phyloP scores from a whole-genome alignment of 1,284 basidiomycete species.

The Leccinum angustisporum region DNA sequence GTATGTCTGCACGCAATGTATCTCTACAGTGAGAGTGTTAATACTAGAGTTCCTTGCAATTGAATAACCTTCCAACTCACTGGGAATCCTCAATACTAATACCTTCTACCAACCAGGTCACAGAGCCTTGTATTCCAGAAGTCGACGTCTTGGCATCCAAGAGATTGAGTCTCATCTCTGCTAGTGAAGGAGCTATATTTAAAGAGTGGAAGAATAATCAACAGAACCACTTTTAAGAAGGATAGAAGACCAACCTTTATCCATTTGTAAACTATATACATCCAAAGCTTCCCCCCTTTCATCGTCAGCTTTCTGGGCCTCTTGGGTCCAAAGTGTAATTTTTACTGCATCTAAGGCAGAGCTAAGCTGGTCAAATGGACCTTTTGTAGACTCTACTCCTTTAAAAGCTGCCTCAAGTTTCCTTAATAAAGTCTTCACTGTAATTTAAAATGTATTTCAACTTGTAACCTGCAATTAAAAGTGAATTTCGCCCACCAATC shows the following conservation, averaged over 20 bases:
- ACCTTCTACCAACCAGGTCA: slow-evolving; percentile 7
- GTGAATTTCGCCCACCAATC: not conserved
- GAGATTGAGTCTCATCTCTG: slow-evolving; percentile 4
- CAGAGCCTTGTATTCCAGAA: not conserved
- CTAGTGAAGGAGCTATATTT: slow-evolving; percentile 7
- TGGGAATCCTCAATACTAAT: slow-evolving; percentile 12
- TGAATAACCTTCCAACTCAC: not conserved
- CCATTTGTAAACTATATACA: not conserved
- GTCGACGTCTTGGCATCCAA: not conserved
- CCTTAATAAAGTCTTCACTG: slow-evolving; percentile 8
- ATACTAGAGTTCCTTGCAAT: too few relatives aligned
- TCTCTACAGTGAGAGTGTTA: not conserved
- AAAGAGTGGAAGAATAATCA: too few relatives aligned
- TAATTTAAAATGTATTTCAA: not conserved
- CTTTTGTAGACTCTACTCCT: not conserved
- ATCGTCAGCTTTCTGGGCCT: not conserved
- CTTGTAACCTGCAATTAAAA: not conserved
- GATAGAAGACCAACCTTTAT: not conserved
- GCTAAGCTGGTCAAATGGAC: not conserved
- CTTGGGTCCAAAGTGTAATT: not conserved
- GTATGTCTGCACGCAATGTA: not conserved
- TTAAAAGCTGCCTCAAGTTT: not conserved
- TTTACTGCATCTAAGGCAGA: not conserved
- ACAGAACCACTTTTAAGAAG: not conserved
- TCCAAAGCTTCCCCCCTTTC: not conserved